Evolutionary conservation across 2,329 filamentous ascomycete species (phyloP), one percentile per base, ranked within the genome.

Genomic region (Penicillium carneum): DNA sequence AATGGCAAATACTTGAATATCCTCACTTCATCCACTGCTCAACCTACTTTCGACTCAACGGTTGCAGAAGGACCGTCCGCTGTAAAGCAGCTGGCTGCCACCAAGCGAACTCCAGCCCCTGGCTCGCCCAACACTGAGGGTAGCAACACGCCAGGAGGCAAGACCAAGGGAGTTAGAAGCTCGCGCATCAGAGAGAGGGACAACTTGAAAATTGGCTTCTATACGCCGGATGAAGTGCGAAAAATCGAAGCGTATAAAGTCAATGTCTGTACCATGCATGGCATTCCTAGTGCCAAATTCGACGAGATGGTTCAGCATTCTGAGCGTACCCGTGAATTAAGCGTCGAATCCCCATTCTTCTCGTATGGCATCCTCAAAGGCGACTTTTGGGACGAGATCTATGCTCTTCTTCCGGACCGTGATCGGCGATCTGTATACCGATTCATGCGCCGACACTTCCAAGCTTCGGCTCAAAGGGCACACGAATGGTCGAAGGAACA

Each of bases 401-500:
- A 77, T 60, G 64, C 62, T 23, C 65, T 75, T 3, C 63, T 80
- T 10, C 79, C 79, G 3, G 52, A 69, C 42, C 70, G 79, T 31
- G 75, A 79, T 55, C 68, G 66, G 26, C 69, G 76, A 51, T 80
- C 79, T 14, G 70, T 80, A 43, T 72, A 75, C 47, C 72, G 79
- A 9, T 81, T 80, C 64, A 78, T 79, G 72, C 73, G 77, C 14
- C 74, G 78, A 12, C 78, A 80, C 64, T 81, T 80, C 63, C 77
- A 78, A 57, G 71, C 71, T 10, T 74, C 75, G 7, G 59, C 65
- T 1, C 75, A 77, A 55, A 77, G 76, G 39, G 72, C 74, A 2
- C 74, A 75, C 38, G 66, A 76, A 10, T 81, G 79, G 79, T 76
- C 76, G 1, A 55, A 62, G 1, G 76, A 77, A 46, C 78, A 81